These are phyloP conservation scores for Digitaria exilis DNA, from an alignment of 202 grass and related monocot genomes.

Conservation along the genomic window DNA sequence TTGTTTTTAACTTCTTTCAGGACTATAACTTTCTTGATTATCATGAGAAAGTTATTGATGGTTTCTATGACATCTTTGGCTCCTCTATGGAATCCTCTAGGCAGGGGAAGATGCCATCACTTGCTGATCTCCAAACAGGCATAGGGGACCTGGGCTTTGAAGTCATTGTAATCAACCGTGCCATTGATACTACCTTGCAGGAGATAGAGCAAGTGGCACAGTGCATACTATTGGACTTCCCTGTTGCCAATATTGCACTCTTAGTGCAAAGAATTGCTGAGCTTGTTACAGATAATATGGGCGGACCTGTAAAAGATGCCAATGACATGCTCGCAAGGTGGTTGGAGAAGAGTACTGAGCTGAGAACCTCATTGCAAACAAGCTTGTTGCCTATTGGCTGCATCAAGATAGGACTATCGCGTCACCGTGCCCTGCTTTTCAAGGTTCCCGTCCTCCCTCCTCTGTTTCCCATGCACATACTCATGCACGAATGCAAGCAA, in stretches of 20 bases:
- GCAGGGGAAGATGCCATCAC: conserved; percentile 83
- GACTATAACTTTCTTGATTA: conserved; percentile 94
- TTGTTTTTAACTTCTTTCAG: conserved; percentile 48
- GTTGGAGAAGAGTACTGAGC: conserved; percentile 82
- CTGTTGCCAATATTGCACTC: conserved; percentile 64
- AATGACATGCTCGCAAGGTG: conserved; percentile 82
- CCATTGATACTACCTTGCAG: conserved; percentile 76
- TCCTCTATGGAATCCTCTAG: conserved; percentile 62
- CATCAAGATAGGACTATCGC: conserved; percentile 86
- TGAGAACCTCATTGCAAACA: conserved; percentile 84
- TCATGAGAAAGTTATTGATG: conserved; percentile 93
- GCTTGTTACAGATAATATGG: conserved; percentile 89
- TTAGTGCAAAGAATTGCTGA: conserved; percentile 95
- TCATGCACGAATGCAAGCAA: neutral
- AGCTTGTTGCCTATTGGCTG: conserved; percentile 93
- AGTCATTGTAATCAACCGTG: conserved; percentile 92
- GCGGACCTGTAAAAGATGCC: conserved; percentile 92
- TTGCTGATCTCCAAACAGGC: conserved; percentile 83
- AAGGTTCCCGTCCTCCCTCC: conserved; percentile 59
- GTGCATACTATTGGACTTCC: conserved; percentile 80
- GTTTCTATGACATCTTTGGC: conserved; percentile 95
- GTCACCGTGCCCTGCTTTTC: conserved; percentile 96
- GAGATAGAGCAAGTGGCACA: conserved; percentile 97
- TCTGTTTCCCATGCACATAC: neutral
- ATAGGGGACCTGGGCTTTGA: conserved; percentile 98